Evolutionary conservation across 805 yeast species (phyloP).

Genomic region (Barnettozyma sp.): DNA sequence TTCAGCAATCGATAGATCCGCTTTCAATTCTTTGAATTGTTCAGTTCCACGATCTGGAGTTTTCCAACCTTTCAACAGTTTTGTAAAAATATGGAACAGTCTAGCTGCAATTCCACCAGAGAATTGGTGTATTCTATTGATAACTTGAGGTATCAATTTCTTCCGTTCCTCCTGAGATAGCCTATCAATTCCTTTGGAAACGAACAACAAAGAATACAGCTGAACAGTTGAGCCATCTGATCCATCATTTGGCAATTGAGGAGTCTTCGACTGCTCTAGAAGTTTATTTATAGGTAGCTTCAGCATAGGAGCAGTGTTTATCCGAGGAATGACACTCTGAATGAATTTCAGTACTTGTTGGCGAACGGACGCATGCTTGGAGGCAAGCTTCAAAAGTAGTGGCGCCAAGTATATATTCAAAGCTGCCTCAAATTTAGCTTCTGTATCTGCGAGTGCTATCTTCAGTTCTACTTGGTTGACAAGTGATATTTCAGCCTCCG

Average conservation of each 20-base stretch:
- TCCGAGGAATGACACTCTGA: conserved; percentile 59
- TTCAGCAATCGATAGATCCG: conserved; percentile 31
- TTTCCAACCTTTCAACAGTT: conserved; percentile 43
- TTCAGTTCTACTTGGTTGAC: conserved; percentile 76
- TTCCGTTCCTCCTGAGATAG: conserved; percentile 32
- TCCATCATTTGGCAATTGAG: conserved; percentile 35
- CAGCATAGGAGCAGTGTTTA: conserved; percentile 48
- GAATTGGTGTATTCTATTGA: conserved; percentile 38
- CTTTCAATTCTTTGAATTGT: conserved; percentile 33
- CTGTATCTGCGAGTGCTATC: conserved; percentile 67
- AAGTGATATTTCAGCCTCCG: conserved; percentile 46
- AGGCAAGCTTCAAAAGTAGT: conserved; percentile 66
- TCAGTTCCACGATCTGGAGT: conserved; percentile 41
- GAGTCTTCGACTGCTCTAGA: conserved; percentile 53
- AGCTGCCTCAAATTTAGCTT: conserved; percentile 53
- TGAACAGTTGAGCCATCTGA: conserved; percentile 45
- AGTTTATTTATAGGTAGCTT: conserved; percentile 59
- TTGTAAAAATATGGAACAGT: conserved; percentile 53
- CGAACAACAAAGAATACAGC: conserved; percentile 56
- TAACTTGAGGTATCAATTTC: conserved; percentile 39
- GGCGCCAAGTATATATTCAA: conserved; percentile 68
- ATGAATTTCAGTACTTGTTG: conserved; percentile 59
- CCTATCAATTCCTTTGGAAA: conserved; percentile 62
- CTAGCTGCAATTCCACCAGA: conserved; percentile 42
- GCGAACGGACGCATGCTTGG: conserved; percentile 61